Conservation (phyloP, 2,329 filamentous ascomycete genomes). For the Sarocladiaceae sp. region DNA sequence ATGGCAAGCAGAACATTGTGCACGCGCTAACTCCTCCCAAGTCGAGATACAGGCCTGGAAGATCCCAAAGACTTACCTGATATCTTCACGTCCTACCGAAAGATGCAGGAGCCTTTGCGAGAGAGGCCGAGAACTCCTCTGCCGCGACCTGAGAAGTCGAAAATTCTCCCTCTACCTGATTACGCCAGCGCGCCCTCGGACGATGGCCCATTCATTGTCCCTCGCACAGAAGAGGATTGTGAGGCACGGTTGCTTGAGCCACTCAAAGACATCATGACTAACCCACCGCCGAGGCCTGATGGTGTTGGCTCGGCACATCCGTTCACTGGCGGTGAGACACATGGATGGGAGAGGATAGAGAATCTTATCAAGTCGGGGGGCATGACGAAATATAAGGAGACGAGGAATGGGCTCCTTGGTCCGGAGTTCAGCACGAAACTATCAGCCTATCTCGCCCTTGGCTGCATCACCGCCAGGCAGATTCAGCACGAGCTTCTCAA, state of each 20-base stretch:
- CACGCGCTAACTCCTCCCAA: slow-evolving; percentile 22
- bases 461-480: slow-evolving; percentile 66
- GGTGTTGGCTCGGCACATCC: slow-evolving; percentile 55
- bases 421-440: slow-evolving; percentile 69
- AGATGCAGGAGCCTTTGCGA: slow-evolving; percentile 64
- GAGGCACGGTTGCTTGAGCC: slow-evolving; percentile 51
- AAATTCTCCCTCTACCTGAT: slow-evolving; percentile 53
- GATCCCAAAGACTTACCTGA: slow-evolving; percentile 58
- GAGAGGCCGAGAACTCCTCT: slow-evolving; percentile 53
- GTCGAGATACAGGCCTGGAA: slow-evolving; percentile 58
- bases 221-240: slow-evolving; percentile 45
- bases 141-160: slow-evolving; percentile 40
- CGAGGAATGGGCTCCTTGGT: slow-evolving; percentile 65
- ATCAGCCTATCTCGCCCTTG: slow-evolving; percentile 65
- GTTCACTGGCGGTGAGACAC: slow-evolving; percentile 60
- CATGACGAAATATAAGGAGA: slow-evolving; percentile 60
- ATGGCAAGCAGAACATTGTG: neutral
- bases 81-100: slow-evolving; percentile 69
- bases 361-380: slow-evolving; percentile 55
- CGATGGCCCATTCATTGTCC: slow-evolving; percentile 55
- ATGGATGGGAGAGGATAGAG: slow-evolving; percentile 50
- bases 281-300: slow-evolving; percentile 47
- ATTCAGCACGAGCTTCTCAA: slow-evolving; percentile 60
- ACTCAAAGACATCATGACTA: slow-evolving; percentile 41
- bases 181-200: slow-evolving; percentile 48